These are phyloP conservation scores for Mollisiaceae sp. DNA, from an alignment of 2,329 filamentous ascomycete species.

Conservation along the genomic window DNA sequence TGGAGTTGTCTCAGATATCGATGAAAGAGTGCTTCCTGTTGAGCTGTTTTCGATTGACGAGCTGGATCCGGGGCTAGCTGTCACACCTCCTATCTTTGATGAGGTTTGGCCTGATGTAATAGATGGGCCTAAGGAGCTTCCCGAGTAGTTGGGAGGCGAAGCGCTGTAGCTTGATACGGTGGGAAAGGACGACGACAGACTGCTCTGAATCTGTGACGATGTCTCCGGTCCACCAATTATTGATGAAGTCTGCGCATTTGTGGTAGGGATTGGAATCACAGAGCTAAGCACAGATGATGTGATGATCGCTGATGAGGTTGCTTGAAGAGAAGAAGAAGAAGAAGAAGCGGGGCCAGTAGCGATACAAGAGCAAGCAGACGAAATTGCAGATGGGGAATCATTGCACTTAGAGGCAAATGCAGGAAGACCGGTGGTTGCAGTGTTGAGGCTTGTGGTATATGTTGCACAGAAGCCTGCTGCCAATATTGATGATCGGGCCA, in stretches of 20 bases:
- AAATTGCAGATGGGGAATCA: conserved; percentile 31
- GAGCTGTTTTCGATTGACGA: background rate
- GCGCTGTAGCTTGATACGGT: background rate
- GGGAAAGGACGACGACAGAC: background rate
- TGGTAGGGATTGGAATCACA: background rate
- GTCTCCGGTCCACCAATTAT: background rate
- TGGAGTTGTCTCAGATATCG: too few species aligned
- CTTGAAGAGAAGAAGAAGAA: background rate
- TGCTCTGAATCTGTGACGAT: background rate
- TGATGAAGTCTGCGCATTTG: background rate
- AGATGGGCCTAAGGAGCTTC: background rate
- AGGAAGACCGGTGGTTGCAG: conserved; percentile 32
- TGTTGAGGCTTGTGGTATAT: conserved; percentile 33
- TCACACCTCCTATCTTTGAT: background rate
- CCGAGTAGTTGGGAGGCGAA: background rate
- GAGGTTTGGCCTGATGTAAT: background rate
- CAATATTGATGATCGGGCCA: conserved; percentile 28
- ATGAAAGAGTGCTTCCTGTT: background rate
- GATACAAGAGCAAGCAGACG: conserved; percentile 37
- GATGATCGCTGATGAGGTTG: background rate
- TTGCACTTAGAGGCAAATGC: conserved; percentile 34
- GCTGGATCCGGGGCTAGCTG: too few species aligned
- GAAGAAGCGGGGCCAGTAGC: background rate
- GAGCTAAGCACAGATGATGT: conserved; percentile 8
- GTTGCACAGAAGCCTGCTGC: conserved; percentile 35